Percentiles rank a stretch among this genome's conserved stretches.
Evolutionary conservation across 208 protist genomes (phyloP).

Genomic region (Vickermania spadyakhi): DNA sequence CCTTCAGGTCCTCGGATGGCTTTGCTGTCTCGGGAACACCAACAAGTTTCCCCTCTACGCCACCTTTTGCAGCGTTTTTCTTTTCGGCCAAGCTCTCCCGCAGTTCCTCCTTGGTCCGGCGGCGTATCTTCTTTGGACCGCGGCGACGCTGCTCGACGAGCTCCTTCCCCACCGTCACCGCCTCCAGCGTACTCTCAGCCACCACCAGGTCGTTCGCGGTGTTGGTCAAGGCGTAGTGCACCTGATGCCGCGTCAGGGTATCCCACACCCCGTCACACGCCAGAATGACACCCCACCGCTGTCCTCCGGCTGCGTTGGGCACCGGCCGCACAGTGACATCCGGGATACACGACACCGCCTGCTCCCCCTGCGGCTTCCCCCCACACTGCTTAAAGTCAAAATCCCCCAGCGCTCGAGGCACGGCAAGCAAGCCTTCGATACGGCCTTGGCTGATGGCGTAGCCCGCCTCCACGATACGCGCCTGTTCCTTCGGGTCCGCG

Average conservation of each 20-base stretch:
- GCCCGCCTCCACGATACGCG: conserved; percentile 48
- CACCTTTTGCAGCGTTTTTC: too few relatives aligned
- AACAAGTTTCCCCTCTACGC: not conserved
- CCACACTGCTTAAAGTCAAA: conserved; percentile 87
- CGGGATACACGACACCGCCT: conserved; percentile 59
- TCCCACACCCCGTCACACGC: conserved; percentile 86
- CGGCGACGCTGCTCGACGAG: conserved; percentile 20
- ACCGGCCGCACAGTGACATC: conserved; percentile 58
- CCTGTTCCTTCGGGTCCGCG: conserved; percentile 26
- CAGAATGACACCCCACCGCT: conserved; percentile 58
- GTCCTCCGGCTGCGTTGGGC: conserved; percentile 18
- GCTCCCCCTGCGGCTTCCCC: conserved; percentile 25
- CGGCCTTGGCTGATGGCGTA: conserved; percentile 39
- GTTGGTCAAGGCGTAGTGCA: conserved; percentile 64
- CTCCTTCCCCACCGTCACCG: conserved; percentile 32
- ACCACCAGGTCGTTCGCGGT: conserved; percentile 59
- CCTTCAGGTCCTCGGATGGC: not conserved
- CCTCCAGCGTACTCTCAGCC: conserved; percentile 32
- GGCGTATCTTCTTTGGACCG: conserved; percentile 3
- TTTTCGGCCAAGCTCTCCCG: not conserved
- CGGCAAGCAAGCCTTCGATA: conserved; percentile 74
- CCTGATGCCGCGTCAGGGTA: conserved; percentile 55
- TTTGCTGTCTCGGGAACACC: too few relatives aligned
- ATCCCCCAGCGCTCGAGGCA: conserved; percentile 72
- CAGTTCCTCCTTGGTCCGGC: not conserved